Base-by-base conservation (phyloP, 129 eudicot species). In the Tanacetum coccineum region DNA sequence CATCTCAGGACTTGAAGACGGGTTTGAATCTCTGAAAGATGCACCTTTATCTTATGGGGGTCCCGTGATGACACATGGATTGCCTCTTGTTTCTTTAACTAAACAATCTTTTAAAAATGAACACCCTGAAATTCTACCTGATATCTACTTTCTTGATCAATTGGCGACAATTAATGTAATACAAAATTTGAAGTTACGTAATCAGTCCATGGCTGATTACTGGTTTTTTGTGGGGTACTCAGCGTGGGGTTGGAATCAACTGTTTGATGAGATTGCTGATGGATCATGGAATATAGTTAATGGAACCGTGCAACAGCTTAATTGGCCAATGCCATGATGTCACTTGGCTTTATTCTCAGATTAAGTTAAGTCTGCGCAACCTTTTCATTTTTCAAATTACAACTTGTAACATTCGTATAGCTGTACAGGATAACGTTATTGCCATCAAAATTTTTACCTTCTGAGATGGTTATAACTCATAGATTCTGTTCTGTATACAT, bases 181-280 rank as follows among this genome's bases (percentile, higher is more conserved):
- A 32, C 81, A 85, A 74, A 83, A 81, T 21, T 52, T 92, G 18
- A 86, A 78, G 76, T 30, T 28, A 13, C 88, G 83, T 18, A 84
- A 83, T 57, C 71, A 47, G 59, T 77, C 95, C 49, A 71, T 80
- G 74, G 50, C 77, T 30, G 91, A 80, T 57, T 80, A 69, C 78
- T 88, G 98, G 98, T 92, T 92, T 81, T 87, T 91, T 68, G 63
- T 82, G 76, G 98, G 98, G 17, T 85, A 78, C 70, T 81, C 95
- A 7, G 76, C 84, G 3, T 92, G 98, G 98, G 87, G 79, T 51
- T 88, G 96, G 95, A 80, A 76, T 63, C 98, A 92, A 72, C 79
- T 92, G 30, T 80, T 75, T 69, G 76, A 76, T 69, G 98, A 92
- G 80, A 85, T 92, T 72, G 79, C 81, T 14, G 87, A 83, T 70